A percentile compares a stretch with the other conserved stretches of the same genome.
Evolutionary conservation across 345 rosid species (phyloP).

Genomic region (Salix arbutifolia): DNA sequence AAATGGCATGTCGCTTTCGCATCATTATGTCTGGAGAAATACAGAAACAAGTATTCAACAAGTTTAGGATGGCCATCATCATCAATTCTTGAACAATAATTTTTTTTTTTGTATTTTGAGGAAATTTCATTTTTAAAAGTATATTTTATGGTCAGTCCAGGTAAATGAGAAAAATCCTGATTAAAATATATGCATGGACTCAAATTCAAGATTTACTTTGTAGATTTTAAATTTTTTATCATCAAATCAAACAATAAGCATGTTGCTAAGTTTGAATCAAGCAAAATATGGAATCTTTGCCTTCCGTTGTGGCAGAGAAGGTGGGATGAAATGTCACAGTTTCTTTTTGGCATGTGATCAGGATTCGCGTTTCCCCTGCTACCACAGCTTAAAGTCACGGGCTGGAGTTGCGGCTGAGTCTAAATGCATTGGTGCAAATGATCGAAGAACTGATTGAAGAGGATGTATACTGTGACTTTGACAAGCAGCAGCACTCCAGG

Average conservation of each 20-base stretch:
- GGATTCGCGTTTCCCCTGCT: not conserved
- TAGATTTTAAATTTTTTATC: accelerated
- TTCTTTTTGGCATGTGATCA: not conserved
- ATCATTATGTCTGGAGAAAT: not conserved
- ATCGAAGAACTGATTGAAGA: not conserved
- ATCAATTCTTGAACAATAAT: constrained; percentile 9
- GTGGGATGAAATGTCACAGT: not conserved
- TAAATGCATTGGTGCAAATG: not conserved
- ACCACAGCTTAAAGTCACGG: constrained; percentile 1
- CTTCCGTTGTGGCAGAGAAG: not conserved
- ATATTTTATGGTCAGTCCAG: too few relatives aligned
- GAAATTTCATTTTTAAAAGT: too few relatives aligned
- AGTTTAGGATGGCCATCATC: not conserved
- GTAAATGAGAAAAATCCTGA: accelerated
- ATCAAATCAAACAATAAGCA: too few relatives aligned
- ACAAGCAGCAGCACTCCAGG: not conserved
- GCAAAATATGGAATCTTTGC: not conserved
- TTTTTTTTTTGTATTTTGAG: too few relatives aligned
- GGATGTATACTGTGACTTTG: not conserved
- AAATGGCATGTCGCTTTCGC: not conserved
- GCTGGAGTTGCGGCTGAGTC: not conserved
- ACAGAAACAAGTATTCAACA: not conserved
- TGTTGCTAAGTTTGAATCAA: constrained; percentile 7
- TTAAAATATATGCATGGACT: accelerated
- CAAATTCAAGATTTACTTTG: accelerated